These are phyloP conservation scores for Globisporangium viniferum DNA, from an alignment of 352 stramenopile genomes.

Conservation along the genomic window DNA sequence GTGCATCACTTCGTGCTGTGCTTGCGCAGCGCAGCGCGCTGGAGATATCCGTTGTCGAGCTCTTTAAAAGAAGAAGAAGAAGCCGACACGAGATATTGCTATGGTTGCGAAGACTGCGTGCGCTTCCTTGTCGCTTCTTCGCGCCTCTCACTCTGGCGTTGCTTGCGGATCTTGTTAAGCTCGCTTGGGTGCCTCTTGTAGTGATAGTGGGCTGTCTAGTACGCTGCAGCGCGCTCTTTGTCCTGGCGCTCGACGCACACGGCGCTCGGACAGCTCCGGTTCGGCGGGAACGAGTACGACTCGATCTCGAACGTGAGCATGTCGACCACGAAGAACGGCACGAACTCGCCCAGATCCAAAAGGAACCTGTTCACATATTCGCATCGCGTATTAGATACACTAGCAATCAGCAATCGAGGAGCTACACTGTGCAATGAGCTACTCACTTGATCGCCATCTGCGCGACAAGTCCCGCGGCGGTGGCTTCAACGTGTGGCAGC, in stretches of 20 bases:
- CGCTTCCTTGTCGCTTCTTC: no score
- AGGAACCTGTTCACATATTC: slow-evolving; percentile 23
- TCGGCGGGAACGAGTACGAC: slow-evolving; percentile 32
- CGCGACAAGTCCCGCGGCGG: slow-evolving; percentile 26
- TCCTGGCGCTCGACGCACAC: slow-evolving; percentile 31
- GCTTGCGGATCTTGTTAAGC: no score
- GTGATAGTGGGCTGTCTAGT: neutral
- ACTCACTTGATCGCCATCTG: slow-evolving; percentile 37
- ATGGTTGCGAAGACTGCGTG: no score
- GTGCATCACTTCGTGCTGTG: neutral
- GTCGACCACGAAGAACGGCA: slow-evolving; percentile 38
- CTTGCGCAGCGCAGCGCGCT: neutral
- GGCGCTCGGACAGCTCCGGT: slow-evolving; percentile 21
- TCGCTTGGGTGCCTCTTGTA: neutral
- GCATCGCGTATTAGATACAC: neutral
- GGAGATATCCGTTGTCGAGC: no score
- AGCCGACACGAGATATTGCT: no score
- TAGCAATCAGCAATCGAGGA: neutral
- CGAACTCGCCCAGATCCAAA: slow-evolving; percentile 32
- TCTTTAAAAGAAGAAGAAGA: no score
- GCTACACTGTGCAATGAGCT: neutral
- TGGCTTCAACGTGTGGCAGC: slow-evolving; percentile 34
- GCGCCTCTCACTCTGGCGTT: no score
- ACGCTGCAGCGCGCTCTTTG: slow-evolving; percentile 17
- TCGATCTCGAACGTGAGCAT: slow-evolving; percentile 35